Percentiles rank a stretch among this genome's conserved stretches.
Conservation (phyloP, 2,329 filamentous ascomycete genomes). For the Exophiala viscosa region DNA sequence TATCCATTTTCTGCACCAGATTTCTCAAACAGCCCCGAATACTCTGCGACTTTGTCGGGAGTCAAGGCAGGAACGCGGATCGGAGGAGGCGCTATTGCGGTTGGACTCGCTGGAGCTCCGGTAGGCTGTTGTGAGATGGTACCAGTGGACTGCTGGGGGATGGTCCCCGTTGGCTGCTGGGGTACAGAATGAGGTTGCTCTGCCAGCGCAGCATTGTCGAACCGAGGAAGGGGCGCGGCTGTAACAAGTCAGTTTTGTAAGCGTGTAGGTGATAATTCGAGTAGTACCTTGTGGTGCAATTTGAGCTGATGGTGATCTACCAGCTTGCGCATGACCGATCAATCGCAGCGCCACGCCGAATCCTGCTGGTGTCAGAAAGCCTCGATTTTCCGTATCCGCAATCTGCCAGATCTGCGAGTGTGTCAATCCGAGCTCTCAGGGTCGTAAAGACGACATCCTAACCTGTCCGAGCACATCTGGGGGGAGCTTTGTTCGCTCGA, state of each 20-base stretch:
- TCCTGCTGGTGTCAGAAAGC: conserved; percentile 84
- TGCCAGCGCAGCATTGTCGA: conserved; percentile 57
- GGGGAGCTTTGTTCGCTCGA: conserved; percentile 88
- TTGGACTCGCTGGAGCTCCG: conserved; percentile 47
- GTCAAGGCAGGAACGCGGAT: conserved; percentile 85
- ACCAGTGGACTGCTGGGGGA: conserved; percentile 26
- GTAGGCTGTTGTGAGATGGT: conserved; percentile 53
- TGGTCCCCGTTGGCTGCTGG: conserved; percentile 27
- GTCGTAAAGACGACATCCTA: conserved; percentile 32
- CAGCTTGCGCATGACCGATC: conserved; percentile 92
- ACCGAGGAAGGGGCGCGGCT: conserved; percentile 82
- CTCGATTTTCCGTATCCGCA: conserved; percentile 92
- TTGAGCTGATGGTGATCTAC: conserved; percentile 73
- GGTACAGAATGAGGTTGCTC: conserved; percentile 2
- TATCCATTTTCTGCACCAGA: conserved; percentile 74
- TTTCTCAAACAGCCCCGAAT: conserved; percentile 83
- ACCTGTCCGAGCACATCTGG: conserved; percentile 85
- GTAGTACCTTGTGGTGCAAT: conserved; percentile 69
- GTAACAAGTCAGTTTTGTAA: conserved; percentile 25
- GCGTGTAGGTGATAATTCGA: not conserved
- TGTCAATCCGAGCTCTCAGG: conserved; percentile 6
- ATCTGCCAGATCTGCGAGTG: conserved; percentile 89
- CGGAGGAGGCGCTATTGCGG: conserved; percentile 54
- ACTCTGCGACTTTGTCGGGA: conserved; percentile 85
- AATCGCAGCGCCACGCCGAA: conserved; percentile 90